Conservation (phyloP, 371 early-diverging fungal genomes). For the Syncephalastrum sp. region DNA sequence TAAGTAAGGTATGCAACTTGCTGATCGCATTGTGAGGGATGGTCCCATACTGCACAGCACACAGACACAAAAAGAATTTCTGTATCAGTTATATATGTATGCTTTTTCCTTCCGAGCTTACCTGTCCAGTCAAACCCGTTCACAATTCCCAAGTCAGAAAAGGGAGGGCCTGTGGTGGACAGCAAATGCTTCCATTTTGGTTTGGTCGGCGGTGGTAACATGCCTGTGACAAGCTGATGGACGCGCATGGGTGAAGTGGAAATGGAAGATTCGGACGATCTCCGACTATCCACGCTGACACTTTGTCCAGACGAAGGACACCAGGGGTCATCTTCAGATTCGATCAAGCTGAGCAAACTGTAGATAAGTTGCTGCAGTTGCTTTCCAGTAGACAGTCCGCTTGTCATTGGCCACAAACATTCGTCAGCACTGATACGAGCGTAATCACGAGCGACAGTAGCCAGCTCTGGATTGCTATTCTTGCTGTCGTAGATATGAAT, state of each 20-base stretch:
- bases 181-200: conserved; percentile 1
- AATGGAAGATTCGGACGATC: too few relatives aligned
- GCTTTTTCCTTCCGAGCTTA: background rate
- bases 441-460: background rate
- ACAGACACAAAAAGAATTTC: too few relatives aligned
- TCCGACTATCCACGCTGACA: background rate
- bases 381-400: background rate
- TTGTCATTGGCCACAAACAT: conserved; percentile 1
- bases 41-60: conserved; percentile 1
- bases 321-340: background rate
- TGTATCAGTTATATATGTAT: background rate
- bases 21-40: background rate
- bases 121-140: background rate
- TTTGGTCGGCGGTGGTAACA: too few relatives aligned
- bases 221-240: too few relatives aligned
- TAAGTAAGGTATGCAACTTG: too few relatives aligned
- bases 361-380: background rate
- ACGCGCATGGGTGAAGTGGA: too few relatives aligned
- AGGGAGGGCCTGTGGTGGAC: conserved; percentile 2
- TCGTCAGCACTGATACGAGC: background rate
- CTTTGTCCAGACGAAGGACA: too few relatives aligned
- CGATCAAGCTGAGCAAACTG: background rate
- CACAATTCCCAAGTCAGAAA: background rate
- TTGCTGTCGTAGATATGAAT: conserved; percentile 7
- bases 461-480: background rate